Evolutionary conservation across 75 land plant genomes (phyloP).

Genomic region (Sequoia sempervirens): DNA sequence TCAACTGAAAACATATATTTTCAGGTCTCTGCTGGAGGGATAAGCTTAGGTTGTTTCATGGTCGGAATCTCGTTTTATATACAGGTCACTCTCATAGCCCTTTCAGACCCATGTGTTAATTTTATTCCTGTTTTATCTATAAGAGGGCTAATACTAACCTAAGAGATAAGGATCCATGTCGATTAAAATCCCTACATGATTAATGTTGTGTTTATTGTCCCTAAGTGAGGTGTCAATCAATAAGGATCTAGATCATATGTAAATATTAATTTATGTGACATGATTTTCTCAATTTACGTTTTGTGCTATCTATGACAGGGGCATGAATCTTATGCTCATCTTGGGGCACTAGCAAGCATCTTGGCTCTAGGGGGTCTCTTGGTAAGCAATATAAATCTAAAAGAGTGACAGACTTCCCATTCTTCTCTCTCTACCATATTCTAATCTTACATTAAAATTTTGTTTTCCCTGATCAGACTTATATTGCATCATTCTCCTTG

Average conservation of each 20-base stretch:
- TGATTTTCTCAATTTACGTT: not conserved
- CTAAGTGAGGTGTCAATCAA: not conserved
- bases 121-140: no score
- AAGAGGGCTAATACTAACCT: not conserved
- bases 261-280: not conserved
- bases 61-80: conserved; percentile 39
- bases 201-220: not conserved
- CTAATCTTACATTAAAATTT: no score
- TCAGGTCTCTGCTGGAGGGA: conserved; percentile 43
- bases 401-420: not conserved
- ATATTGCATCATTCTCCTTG: conserved; percentile 30
- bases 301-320: not conserved
- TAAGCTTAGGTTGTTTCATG: conserved; percentile 29
- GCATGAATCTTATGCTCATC: conserved; percentile 2
- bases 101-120: not conserved
- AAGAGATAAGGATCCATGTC: not conserved
- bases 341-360: not conserved
- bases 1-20: not conserved
- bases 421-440: no score
- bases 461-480: no score
- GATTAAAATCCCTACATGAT: not conserved
- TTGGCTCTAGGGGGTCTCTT: conserved; percentile 7
- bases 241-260: not conserved
- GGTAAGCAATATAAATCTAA: not conserved
- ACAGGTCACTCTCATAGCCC: conserved; percentile 16